These are phyloP conservation scores for Bjerkandera adusta DNA, from an alignment of 1,284 basidiomycete genomes.

Conservation along the genomic window DNA sequence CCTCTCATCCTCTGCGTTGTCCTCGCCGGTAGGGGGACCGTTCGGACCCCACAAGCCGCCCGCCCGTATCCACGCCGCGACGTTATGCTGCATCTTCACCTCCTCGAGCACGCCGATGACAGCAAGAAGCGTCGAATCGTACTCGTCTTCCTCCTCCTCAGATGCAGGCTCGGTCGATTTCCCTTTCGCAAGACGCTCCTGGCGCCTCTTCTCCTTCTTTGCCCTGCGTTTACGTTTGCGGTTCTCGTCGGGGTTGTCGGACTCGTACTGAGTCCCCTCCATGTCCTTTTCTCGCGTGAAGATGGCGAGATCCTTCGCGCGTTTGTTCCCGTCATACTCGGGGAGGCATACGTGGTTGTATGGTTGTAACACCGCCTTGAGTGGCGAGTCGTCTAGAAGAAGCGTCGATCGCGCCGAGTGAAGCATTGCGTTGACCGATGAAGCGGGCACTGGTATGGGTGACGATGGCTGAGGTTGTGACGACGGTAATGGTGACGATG, in stretches of 20 bases:
- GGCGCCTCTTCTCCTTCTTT: conserved; percentile 22
- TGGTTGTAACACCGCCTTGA: conserved; percentile 78
- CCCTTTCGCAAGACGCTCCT: conserved; percentile 15
- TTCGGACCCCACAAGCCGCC: conserved; percentile 49
- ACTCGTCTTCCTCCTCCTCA: conserved; percentile 20
- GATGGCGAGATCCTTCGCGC: conserved; percentile 42
- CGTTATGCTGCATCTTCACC: conserved; percentile 56
- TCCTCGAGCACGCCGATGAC: conserved; percentile 72
- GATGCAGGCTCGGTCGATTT: neutral
- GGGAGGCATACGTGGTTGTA: conserved; percentile 76
- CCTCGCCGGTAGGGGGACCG: neutral
- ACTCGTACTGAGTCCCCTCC: conserved; percentile 4
- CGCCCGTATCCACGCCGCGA: conserved; percentile 64
- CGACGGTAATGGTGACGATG: conserved; percentile 17
- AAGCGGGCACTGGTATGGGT: conserved; percentile 8
- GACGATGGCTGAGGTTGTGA: conserved; percentile 15
- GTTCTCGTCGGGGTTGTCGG: conserved; percentile 1
- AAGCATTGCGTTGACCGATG: conserved; percentile 9
- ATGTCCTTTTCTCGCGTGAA: conserved; percentile 19
- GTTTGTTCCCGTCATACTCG: conserved; percentile 55
- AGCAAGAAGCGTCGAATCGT: conserved; percentile 63
- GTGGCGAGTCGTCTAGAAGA: conserved; percentile 78
- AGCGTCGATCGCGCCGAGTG: conserved; percentile 72
- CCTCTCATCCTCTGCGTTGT: neutral
- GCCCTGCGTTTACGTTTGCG: conserved; percentile 23